phyloP scores from a whole-genome alignment of 2,329 filamentous ascomycete genomes.

The Sporothrix mexicana region DNA sequence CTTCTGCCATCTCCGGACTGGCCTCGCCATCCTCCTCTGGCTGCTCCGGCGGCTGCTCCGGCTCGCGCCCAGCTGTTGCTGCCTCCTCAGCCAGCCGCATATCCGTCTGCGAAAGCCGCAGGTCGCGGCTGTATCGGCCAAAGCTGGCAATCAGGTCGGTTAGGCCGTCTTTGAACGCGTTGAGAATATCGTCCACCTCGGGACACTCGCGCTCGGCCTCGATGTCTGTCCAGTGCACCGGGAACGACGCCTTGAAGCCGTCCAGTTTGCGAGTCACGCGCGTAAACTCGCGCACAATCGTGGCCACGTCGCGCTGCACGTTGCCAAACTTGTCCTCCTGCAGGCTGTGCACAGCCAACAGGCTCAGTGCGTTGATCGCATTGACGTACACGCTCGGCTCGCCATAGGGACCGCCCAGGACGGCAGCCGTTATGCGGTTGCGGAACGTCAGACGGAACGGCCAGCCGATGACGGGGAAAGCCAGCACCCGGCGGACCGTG shows the following conservation, averaged over 20 bases:
- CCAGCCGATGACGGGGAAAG: conserved; percentile 61
- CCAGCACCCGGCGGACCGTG: conserved; percentile 54
- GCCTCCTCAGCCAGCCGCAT: conserved; percentile 75
- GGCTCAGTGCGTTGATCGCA: conserved; percentile 71
- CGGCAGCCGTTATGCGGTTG: conserved; percentile 67
- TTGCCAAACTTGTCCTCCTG: conserved; percentile 83
- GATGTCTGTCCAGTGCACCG: conserved; percentile 81
- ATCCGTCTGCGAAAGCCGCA: conserved; percentile 73
- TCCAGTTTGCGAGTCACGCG: conserved; percentile 72
- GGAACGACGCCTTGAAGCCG: conserved; percentile 63
- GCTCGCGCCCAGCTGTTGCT: conserved; percentile 40
- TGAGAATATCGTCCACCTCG: conserved; percentile 74
- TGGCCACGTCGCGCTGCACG: conserved; percentile 80
- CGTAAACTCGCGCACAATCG: conserved; percentile 76
- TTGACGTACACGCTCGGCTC: conserved; percentile 72
- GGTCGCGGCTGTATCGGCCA: conserved; percentile 72
- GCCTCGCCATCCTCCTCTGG: conserved; percentile 31
- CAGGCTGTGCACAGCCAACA: conserved; percentile 74
- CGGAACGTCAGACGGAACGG: conserved; percentile 74
- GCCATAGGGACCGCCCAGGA: conserved; percentile 76
- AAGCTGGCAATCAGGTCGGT: conserved; percentile 72
- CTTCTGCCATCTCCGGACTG: conserved; percentile 30
- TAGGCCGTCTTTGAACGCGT: conserved; percentile 69
- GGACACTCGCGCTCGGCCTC: conserved; percentile 59
- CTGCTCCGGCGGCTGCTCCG: neutral